Evolutionary conservation across 306 rosid species (phyloP), one percentile per base, ranked within the genome.

Genomic region (Castanea mollissima): DNA sequence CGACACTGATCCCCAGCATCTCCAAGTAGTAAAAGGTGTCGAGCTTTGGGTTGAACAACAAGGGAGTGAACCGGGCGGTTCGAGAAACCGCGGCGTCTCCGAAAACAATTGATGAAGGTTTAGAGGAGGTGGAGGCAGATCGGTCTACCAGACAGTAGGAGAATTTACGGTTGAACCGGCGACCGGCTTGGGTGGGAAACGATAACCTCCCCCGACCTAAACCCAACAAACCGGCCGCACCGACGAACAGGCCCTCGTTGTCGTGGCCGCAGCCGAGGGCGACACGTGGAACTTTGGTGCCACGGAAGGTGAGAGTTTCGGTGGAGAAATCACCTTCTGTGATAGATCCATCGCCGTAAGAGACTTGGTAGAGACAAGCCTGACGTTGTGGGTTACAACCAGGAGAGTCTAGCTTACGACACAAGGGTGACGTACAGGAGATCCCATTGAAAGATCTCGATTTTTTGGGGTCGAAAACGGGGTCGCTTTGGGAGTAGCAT

Each of bases 201-300:
- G 99, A 95, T 5, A 95, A 52, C 73, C 67, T 78, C 0, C 99
- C 99, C 2, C 98, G 90, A 55, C 98, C 99, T 8, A 95, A 95
- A 0, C 99, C 99, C 11, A 92, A 72, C 0, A 95, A 75, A 14
- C 99, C 99, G 0, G 97, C 98, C 1, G 98, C 99, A 20, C 98
- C 99, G 3, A 91, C 89, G 76, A 95, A 95, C n/a, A 95, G 74
- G 0, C 98, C 98, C 72, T 90, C 93, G 35, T 95, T 90, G 34
- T 91, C 92, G 80, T 95, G 99, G 86, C 99, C 98, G 18, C 99
- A 92, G 0, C 98, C 98, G 2, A 95, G 74, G 0, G 99, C 98
- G 13, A 95, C 98, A 4, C 88, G 90, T 27, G 76, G 73, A 32
- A 95, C 92, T 19, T 86, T 82, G 0, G 77, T 81, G 70, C 85